Evolutionary conservation across 306 rosid genomes (phyloP), one percentile per base, ranked within the genome.

Genomic region (Quercus berberidifolia): DNA sequence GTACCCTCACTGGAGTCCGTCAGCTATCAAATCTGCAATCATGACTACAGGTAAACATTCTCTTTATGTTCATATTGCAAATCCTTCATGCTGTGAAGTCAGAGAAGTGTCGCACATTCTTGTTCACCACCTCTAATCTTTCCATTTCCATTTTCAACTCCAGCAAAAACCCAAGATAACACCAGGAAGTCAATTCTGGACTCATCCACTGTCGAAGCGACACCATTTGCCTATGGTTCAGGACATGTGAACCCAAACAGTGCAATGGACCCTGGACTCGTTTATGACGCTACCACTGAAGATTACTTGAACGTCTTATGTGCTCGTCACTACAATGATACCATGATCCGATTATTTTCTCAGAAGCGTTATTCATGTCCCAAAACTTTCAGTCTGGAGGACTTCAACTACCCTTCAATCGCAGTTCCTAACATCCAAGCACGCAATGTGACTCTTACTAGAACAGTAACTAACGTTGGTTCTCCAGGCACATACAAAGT

Each of bases 371-470:
- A 64, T 62, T 51, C 55, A 10, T 92, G 97, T 73, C 83, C 83
- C 28, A 54, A 65, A 19, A 77, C 81, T 1, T 87, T 70, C 81
- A 87, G 33, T 17, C 31, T 87, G 1, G 70, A 62, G 11, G 84
- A 90, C 80, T 77, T 90, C 63, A 92, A 92, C 59, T 90, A 92
- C 85, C 97, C 97, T 14, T 41, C 94, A n/a, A 87, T 92, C 76
- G 51, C 80, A 38, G 43, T 90, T 51, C 69, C 83, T 0, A 15
- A 11, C 59, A 55, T 79, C 5, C 23, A 25, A 1, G 58, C n/a
- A 25, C 11, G 54, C 6, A 15, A 85, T 0, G 28, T 75, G 6
- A 84, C 73, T 4, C 62, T 87, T 74, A 78, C 86, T 19, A 86
- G 93, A 69, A 87, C 71, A 17, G 75, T 88, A 33, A 90, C 86